Evolutionary conservation across 1,284 basidiomycete species (phyloP).

Genomic region (Porogramme epimiltina): DNA sequence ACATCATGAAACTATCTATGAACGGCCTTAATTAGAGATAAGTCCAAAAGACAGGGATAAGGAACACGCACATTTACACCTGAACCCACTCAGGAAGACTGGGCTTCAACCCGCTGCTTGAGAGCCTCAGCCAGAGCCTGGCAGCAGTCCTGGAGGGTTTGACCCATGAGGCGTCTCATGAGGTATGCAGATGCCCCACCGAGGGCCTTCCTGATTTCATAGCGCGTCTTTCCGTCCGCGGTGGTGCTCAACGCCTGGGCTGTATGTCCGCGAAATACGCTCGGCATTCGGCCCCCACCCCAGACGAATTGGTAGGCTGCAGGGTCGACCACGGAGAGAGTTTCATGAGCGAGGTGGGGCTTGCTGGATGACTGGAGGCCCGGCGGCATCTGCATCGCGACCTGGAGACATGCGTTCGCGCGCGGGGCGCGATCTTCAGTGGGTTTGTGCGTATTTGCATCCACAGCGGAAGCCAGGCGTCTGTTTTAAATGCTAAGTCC

Average conservation of each 20-base stretch:
- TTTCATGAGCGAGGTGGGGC: neutral
- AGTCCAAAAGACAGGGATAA: neutral
- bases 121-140: conserved; percentile 55
- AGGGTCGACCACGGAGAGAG: conserved; percentile 1
- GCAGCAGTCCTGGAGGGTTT: conserved; percentile 46
- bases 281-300: conserved; percentile 1
- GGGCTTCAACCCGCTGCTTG: conserved; percentile 41
- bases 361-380: neutral
- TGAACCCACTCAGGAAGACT: neutral
- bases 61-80: neutral
- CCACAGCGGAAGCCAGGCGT: conserved; percentile 5
- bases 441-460: neutral
- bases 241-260: neutral
- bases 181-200: conserved; percentile 56
- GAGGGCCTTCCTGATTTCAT: conserved; percentile 64
- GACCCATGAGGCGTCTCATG: conserved; percentile 45
- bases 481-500: conserved; percentile 24
- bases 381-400: conserved; percentile 4
- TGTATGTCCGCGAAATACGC: conserved; percentile 2
- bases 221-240: conserved; percentile 25
- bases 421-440: neutral
- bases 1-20: too few relatives aligned
- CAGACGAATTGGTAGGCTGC: neutral
- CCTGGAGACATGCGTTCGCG: neutral
- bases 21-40: neutral